phyloP scores from a whole-genome alignment of 2,329 filamentous ascomycete species.

The Penicillium freii region DNA sequence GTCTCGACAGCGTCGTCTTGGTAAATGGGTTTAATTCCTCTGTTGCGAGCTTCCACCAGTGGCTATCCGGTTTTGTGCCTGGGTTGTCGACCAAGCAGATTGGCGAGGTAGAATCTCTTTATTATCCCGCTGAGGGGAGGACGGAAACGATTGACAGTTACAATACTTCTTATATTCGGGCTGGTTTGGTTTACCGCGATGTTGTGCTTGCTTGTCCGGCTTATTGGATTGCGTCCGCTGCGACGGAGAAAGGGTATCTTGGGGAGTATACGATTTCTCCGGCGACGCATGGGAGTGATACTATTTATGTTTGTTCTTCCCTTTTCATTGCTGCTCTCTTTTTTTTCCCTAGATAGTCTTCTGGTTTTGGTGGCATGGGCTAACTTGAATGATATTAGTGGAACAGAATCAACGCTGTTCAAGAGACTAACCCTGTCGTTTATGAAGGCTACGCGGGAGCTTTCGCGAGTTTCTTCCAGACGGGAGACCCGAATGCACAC shows the following conservation, averaged over 20 bases:
- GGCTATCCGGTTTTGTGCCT: slow-evolving; percentile 57
- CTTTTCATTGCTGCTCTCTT: not conserved
- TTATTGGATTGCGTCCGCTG: slow-evolving; percentile 54
- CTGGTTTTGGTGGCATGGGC: not conserved
- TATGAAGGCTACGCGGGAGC: slow-evolving; percentile 60
- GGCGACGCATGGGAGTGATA: slow-evolving; percentile 60
- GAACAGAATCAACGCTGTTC: slow-evolving; percentile 56
- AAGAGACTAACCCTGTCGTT: slow-evolving; percentile 52
- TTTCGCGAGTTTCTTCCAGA: slow-evolving; percentile 60
- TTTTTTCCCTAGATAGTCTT: no score
- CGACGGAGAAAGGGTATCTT: slow-evolving; percentile 50
- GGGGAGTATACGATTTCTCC: slow-evolving; percentile 61
- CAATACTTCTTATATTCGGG: slow-evolving; percentile 52
- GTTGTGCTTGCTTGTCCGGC: slow-evolving; percentile 59
- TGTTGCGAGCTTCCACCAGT: slow-evolving; percentile 49
- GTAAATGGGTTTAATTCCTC: slow-evolving; percentile 52
- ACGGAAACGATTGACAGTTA: slow-evolving; percentile 51
- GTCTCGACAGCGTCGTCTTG: slow-evolving; percentile 40
- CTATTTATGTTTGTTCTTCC: slow-evolving; percentile 49
- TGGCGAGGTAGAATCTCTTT: slow-evolving; percentile 43
- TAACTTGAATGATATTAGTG: slow-evolving; percentile 42
- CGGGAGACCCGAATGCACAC: slow-evolving; percentile 57
- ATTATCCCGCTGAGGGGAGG: slow-evolving; percentile 48
- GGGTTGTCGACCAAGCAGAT: slow-evolving; percentile 44
- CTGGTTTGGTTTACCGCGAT: slow-evolving; percentile 59